Evolutionary conservation across 2,329 filamentous ascomycete species (phyloP).

Genomic region (Stemphylium vesicarium): DNA sequence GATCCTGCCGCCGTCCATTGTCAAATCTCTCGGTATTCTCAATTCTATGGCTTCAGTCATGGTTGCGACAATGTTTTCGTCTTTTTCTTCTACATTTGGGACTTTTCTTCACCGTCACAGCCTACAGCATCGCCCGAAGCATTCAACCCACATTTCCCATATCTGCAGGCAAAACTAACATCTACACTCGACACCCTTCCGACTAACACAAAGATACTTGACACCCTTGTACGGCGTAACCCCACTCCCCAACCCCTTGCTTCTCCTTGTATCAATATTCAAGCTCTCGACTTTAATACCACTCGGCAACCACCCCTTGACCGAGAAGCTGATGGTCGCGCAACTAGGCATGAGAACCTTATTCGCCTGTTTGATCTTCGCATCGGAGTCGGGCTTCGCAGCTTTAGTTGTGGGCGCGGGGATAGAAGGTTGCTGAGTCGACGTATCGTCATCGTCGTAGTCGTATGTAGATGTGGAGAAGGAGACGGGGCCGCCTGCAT

Average conservation of each 20-base stretch:
- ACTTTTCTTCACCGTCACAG: no score
- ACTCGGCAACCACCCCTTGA: slow-evolving; percentile 69
- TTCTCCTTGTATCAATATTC: slow-evolving; percentile 74
- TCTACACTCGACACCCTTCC: slow-evolving; percentile 58
- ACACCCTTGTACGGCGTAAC: slow-evolving; percentile 98
- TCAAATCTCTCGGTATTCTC: no score
- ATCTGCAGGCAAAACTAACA: slow-evolving; percentile 20
- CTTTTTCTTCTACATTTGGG: background rate
- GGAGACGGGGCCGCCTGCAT: slow-evolving; percentile 43
- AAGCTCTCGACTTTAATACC: slow-evolving; percentile 69
- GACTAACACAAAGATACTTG: slow-evolving; percentile 85
- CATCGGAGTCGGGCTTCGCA: slow-evolving; percentile 49
- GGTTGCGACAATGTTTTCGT: background rate
- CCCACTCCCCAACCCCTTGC: slow-evolving; percentile 81
- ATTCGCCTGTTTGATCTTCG: slow-evolving; percentile 65
- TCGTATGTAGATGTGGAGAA: slow-evolving; percentile 36
- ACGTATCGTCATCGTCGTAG: slow-evolving; percentile 42
- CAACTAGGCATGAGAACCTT: slow-evolving; percentile 57
- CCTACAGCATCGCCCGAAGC: background rate
- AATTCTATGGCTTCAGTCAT: no score
- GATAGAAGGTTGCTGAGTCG: slow-evolving; percentile 13
- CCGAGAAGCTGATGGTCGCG: slow-evolving; percentile 57
- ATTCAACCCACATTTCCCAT: background rate
- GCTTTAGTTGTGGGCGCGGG: slow-evolving; percentile 14
- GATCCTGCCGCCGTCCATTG: no score